Percentiles rank a stretch among this genome's conserved stretches.
These are phyloP conservation scores for Flaveria trinervia DNA, from an alignment of 129 eudicot species.

Conservation along the genomic window DNA sequence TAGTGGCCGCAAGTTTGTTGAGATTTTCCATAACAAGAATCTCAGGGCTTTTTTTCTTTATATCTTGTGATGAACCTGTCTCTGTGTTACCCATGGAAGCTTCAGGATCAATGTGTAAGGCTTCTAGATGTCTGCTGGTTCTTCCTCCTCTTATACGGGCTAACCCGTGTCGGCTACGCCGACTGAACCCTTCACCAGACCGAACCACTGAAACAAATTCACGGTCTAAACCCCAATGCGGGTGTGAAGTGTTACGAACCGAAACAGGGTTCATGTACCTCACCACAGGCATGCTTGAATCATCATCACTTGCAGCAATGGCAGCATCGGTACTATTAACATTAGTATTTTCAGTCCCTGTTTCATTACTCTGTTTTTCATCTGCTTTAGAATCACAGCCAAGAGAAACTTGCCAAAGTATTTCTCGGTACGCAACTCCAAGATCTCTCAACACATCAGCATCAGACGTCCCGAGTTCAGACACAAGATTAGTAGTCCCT, in stretches of 20 bases:
- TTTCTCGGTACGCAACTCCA: conserved; percentile 78
- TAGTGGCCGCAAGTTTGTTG: conserved; percentile 70
- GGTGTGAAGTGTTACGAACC: conserved; percentile 64
- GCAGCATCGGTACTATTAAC: conserved; percentile 33
- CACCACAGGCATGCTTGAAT: conserved; percentile 58
- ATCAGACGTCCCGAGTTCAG: conserved; percentile 90
- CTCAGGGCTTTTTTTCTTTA: conserved; percentile 82
- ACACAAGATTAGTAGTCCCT: conserved; percentile 71
- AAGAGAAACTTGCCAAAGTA: conserved; percentile 86
- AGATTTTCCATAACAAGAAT: conserved; percentile 66
- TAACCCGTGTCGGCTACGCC: conserved; percentile 86
- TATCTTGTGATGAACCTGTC: conserved; percentile 46
- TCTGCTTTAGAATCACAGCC: conserved; percentile 72
- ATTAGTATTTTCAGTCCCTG: conserved; percentile 57
- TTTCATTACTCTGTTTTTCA: conserved; percentile 61
- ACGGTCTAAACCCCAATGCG: conserved; percentile 87
- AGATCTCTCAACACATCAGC: conserved; percentile 89
- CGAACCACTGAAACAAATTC: conserved; percentile 87
- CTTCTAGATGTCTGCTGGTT: conserved; percentile 78
- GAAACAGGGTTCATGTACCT: conserved; percentile 88
- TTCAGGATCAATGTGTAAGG: conserved; percentile 79
- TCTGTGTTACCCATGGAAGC: conserved; percentile 52
- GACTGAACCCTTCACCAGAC: conserved; percentile 82
- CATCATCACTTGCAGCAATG: conserved; percentile 74
- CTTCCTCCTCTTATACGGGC: conserved; percentile 94